Base-by-base conservation (phyloP, 495 filamentous ascomycete species). In the Daldinia caldariorum region DNA sequence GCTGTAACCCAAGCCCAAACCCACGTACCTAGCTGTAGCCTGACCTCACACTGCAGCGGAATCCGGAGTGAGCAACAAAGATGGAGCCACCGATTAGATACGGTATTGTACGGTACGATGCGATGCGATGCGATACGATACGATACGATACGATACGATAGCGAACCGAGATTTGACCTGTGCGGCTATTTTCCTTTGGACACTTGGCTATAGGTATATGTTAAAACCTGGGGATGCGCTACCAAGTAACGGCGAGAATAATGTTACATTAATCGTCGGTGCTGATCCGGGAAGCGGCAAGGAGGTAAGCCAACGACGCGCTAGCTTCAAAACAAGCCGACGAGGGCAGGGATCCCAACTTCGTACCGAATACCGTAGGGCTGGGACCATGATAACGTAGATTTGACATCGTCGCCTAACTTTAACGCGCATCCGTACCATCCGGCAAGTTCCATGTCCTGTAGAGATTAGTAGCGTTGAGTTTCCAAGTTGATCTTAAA, bases 311-410 rank as follows among this genome's bases (percentile, higher is more conserved):
- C 59, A 47, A 50, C 14, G 22, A 34, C 62, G 68, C 62, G 68
- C 62, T 71, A 38, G 35, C 18, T 57, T 57, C 22, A 71, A 63
- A 31, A 63, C 59, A 67, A 56, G 63, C 22, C 22, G 49, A 53
- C 49, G 32, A 20, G 68, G 54, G 31, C 69, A 22, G 60, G 49
- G 45, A 61, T 39, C 51, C 32, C 63, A 50, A 63, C 63, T 16
- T 71, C 47, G 60, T 71, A 71, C 63, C 63, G 69, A 39, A 45
- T 63, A 53, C 69, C 69, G 16, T 67, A 67, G 56, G 54, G 59
- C 63, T 71, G 69, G 63, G 26, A 53, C 34, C 32, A n/a, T n/a
- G 31, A 56, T 22, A 16, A 37, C 13, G 32, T 35, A 56, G 3
- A 56, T 37, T 37, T 37, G 32, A 34, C 53, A n/a, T 56, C 53